Percentiles rank a stretch among this genome's conserved stretches.
phyloP scores from a whole-genome alignment of 768 basidiomycete genomes.

The Termitomyces sp. region DNA sequence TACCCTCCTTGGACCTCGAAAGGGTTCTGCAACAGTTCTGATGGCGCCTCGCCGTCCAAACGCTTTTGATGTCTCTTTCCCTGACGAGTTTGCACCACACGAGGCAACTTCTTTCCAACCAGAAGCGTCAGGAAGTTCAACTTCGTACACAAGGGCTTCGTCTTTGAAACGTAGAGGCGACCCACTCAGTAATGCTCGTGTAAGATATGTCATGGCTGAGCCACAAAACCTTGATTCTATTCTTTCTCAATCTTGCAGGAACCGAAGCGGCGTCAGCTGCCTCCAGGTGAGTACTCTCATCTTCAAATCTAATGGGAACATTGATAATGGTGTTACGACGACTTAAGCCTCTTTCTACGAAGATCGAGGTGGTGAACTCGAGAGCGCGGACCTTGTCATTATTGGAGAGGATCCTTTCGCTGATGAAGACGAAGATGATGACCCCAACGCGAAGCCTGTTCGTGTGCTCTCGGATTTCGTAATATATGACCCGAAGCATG shows the following conservation, averaged over 20 bases:
- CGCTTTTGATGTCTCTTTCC: constrained; percentile 55
- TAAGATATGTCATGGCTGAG: constrained; percentile 8
- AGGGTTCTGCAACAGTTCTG: background rate
- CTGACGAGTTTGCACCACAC: constrained; percentile 27
- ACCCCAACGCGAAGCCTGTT: constrained; percentile 43
- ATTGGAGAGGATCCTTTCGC: constrained; percentile 39
- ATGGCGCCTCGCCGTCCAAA: constrained; percentile 44
- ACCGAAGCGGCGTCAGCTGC: constrained; percentile 23
- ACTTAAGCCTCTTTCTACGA: constrained; percentile 37
- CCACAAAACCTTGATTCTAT: background rate
- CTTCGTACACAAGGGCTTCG: background rate
- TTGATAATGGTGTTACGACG: background rate
- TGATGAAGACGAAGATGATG: constrained; percentile 24
- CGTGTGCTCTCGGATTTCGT: constrained; percentile 55
- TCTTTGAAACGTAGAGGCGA: constrained; percentile 20
- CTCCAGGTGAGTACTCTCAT: constrained; percentile 11
- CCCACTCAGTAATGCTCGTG: constrained; percentile 15
- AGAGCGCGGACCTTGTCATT: constrained; percentile 32
- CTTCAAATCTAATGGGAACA: background rate
- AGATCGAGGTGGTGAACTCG: constrained; percentile 27
- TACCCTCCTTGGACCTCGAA: background rate
- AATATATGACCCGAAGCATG: constrained; percentile 53
- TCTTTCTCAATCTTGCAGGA: constrained; percentile 14
- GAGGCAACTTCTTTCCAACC: constrained; percentile 3
- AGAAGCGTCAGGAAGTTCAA: background rate